phyloP scores from a whole-genome alignment of 129 eudicot species.

The Solidago caesia region DNA sequence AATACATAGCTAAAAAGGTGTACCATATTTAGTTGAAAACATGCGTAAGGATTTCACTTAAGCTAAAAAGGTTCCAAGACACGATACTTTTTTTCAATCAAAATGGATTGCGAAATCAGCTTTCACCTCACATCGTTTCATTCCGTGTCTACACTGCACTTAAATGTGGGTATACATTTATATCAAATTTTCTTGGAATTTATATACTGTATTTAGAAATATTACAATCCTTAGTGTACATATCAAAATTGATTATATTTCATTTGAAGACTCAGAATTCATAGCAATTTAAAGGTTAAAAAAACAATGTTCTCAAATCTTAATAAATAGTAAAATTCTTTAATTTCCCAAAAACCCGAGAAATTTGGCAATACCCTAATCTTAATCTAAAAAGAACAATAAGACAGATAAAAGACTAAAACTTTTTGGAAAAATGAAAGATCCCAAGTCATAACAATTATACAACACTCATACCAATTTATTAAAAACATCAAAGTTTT shows the following conservation, averaged over 20 bases:
- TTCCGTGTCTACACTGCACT: not conserved
- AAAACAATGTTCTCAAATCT: conserved; percentile 12
- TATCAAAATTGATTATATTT: not conserved
- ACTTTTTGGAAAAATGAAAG: conserved; percentile 14
- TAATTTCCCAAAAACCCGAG: conserved; percentile 14
- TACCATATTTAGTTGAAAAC: not conserved
- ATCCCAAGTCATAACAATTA: conserved; percentile 5
- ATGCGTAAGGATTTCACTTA: conserved; percentile 2
- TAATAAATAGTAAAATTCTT: conserved; percentile 2
- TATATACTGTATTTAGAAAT: not conserved
- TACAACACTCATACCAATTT: conserved; percentile 11
- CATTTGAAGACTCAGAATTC: not conserved
- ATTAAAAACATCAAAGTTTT: conserved; percentile 13
- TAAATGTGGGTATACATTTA: no score
- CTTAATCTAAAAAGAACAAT: not conserved
- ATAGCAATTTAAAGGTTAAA: conserved; percentile 19
- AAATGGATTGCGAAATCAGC: not conserved
- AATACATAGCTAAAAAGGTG: not conserved
- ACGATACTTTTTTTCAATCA: not conserved
- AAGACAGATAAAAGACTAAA: conserved; percentile 10
- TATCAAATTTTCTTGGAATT: not conserved
- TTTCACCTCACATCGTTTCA: not conserved
- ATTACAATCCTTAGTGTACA: conserved; percentile 5
- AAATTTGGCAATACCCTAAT: conserved; percentile 15
- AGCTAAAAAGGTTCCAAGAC: conserved; percentile 3